A percentile compares a stretch with the other conserved stretches of the same genome.
These are phyloP conservation scores for Monosporascus sp. DNA, from an alignment of 2,329 filamentous ascomycete genomes.

Conservation along the genomic window DNA sequence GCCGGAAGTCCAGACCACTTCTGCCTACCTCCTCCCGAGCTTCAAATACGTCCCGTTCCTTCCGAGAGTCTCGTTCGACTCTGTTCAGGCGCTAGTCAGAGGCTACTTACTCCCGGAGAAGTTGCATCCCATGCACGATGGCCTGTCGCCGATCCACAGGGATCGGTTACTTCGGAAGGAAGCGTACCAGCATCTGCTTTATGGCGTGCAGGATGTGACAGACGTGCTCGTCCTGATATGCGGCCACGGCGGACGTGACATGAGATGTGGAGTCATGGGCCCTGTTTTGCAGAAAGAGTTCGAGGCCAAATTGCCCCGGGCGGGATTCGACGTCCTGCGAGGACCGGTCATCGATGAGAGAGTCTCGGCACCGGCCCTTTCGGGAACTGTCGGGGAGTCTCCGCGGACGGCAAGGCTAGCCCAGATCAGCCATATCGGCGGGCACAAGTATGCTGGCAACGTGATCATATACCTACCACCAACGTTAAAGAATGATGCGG, in stretches of 20 bases:
- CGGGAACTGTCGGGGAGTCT: constrained; percentile 15
- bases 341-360: constrained; percentile 38
- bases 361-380: constrained; percentile 20
- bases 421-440: constrained; percentile 73
- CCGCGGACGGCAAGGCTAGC: constrained; percentile 53
- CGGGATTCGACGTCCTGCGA: constrained; percentile 43
- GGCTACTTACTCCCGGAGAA: constrained; percentile 60
- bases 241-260: constrained; percentile 77
- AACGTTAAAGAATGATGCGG: constrained; percentile 30
- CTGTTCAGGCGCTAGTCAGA: constrained; percentile 52
- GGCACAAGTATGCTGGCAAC: constrained; percentile 83
- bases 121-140: constrained; percentile 57
- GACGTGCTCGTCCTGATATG: constrained; percentile 81
- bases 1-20: constrained; percentile 47
- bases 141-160: constrained; percentile 51
- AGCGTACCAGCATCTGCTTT: constrained; percentile 46
- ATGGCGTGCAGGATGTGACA: constrained; percentile 53
- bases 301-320: constrained; percentile 45
- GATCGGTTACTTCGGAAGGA: constrained; percentile 46
- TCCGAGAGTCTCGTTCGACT: constrained; percentile 54
- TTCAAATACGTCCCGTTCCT: constrained; percentile 76
- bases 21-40: constrained; percentile 72
- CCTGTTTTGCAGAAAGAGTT: constrained; percentile 71
- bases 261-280: constrained; percentile 74
- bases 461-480: constrained; percentile 76